A percentile compares a stretch with the other conserved stretches of the same genome.
Evolutionary conservation across 148 eudicot genomes (phyloP).

Genomic region (Vaccinium darrowii): DNA sequence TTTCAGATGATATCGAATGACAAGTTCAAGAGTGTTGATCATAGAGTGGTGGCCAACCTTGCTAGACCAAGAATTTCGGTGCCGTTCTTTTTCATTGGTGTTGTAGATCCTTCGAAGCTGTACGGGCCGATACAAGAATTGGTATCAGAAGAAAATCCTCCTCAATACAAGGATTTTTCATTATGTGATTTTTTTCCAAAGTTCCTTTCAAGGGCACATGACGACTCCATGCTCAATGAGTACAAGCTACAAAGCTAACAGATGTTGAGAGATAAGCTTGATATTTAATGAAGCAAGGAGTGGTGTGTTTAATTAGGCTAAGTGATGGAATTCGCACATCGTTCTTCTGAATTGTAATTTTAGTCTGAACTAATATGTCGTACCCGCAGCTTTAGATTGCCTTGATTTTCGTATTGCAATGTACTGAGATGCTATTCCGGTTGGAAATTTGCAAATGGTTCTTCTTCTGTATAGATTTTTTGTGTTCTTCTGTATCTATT

Average conservation of each 20-base stretch:
- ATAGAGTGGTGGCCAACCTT: slow-evolving; percentile 24
- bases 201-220: slow-evolving; percentile 13
- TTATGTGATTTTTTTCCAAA: slow-evolving; percentile 1
- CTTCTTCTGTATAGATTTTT: too few relatives aligned
- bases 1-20: slow-evolving; percentile 26
- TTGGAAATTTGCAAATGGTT: too few relatives aligned
- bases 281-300: too few relatives aligned
- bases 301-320: too few relatives aligned
- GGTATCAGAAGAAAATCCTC: slow-evolving; percentile 25
- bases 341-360: too few relatives aligned
- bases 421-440: too few relatives aligned
- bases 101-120: background rate
- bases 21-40: slow-evolving; percentile 26
- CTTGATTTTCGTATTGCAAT: too few relatives aligned
- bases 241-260: background rate
- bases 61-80: slow-evolving; percentile 28
- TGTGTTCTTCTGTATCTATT: too few relatives aligned
- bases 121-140: slow-evolving; percentile 27
- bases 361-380: too few relatives aligned
- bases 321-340: too few relatives aligned
- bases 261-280: too few relatives aligned
- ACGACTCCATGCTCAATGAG: background rate
- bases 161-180: slow-evolving; percentile 17
- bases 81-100: slow-evolving; percentile 14
- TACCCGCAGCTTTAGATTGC: too few relatives aligned